phyloP scores from a whole-genome alignment of 208 protist genomes.

The Spongospora subterranea region DNA sequence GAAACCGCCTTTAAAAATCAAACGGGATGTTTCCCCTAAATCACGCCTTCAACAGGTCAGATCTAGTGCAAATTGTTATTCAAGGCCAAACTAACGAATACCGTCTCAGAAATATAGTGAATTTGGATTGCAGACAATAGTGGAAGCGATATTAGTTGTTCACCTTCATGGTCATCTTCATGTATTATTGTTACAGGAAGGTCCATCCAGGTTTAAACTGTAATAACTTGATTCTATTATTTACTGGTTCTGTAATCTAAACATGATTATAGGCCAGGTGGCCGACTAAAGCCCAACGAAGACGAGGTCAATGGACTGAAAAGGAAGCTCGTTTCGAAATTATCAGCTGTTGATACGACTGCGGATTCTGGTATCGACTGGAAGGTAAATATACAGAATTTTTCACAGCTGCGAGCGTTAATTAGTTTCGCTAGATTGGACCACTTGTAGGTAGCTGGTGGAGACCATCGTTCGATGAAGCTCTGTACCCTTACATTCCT shows the following conservation, averaged over 20 bases:
- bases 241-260: not conserved
- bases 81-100: not conserved
- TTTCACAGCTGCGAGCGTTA: not conserved
- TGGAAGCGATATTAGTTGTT: constrained; percentile 16
- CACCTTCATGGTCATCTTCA: constrained; percentile 38
- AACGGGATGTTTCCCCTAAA: not conserved
- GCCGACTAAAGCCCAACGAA: not conserved
- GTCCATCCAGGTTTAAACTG: not conserved
- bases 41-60: not conserved
- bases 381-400: not conserved
- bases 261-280: not conserved
- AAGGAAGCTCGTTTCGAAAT: constrained; percentile 42
- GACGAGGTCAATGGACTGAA: constrained; percentile 19
- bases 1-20: not conserved
- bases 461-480: constrained; percentile 44
- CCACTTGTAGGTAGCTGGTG: constrained; percentile 1
- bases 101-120: not conserved
- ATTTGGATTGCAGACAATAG: not conserved
- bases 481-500: constrained; percentile 53
- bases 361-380: not conserved
- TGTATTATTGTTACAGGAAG: constrained; percentile 27
- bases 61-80: not conserved
- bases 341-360: not conserved
- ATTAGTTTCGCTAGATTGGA: constrained; percentile 27
- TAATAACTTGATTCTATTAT: not conserved